Evolutionary conservation across 192 early-diverging fungal species (phyloP), one percentile per base, ranked within the genome.

Genomic region (Funneliformis mosseae): DNA sequence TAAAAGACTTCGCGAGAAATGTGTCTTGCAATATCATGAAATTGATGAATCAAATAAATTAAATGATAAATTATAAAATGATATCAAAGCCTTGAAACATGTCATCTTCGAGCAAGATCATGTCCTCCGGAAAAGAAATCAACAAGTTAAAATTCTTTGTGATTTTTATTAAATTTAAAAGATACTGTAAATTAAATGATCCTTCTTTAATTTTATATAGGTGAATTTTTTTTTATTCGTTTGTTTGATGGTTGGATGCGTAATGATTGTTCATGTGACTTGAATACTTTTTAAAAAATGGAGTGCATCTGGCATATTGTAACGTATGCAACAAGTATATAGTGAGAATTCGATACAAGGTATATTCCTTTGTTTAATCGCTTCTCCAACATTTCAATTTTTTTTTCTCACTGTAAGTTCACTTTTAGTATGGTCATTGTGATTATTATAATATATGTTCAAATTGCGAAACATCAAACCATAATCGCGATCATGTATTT

Each of bases 361-460:
- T 84, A 45, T 23, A 38, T 18, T 61, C 4, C 48, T 39, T 9
- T 16, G 4, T 33, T 61, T 23, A 68, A 11, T 38, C 3, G 28
- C 27, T 0, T 42, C 10, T n/a, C 38, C 2, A 5, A 1, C 8
- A 43, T 41, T 41, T 72, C 39, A 25, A 43, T 2, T 63, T 25
- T 10, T 0, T 64, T 25, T 3, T 12, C 33, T 33, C 33, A 33
- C 0, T 33, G 33, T 33, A 3, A 33, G 33, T 33, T 11, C 27
- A 28, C 27, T 18, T n/a, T 64, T 67, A 88, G 86, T 89, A 86
- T 71, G 85, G 84, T 25, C 83, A 88, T 66, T 93, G 92, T 76
- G 39, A 74, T 39, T 83, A 90, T 63, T 92, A 85, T 82, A 91
- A 93, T 81, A 78, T 88, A n/a, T 93, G 92, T 79, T 84, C 82